A percentile compares a stretch with the other conserved stretches of the same genome.
Evolutionary conservation across 2,329 filamentous ascomycete species (phyloP).

Genomic region (Capronia americana): DNA sequence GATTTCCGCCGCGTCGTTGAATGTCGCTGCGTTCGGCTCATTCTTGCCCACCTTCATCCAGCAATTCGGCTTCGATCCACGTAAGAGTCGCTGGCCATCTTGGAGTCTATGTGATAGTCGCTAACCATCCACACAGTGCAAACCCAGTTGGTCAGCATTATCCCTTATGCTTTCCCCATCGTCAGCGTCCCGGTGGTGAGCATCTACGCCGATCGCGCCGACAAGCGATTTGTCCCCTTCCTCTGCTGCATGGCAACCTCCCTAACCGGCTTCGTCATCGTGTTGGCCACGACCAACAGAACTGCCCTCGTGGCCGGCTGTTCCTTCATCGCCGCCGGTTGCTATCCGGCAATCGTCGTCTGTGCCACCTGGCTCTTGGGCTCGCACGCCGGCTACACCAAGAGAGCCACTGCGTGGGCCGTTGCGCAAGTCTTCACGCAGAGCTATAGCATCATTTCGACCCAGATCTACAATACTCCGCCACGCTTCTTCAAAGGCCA

Average conservation of each 20-base stretch:
- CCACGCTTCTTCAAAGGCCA: slow-evolving; percentile 29
- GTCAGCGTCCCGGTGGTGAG: slow-evolving; percentile 13
- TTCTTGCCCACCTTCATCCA: slow-evolving; percentile 31
- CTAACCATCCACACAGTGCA: background rate
- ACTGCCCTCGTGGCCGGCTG: slow-evolving; percentile 13
- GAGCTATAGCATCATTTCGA: slow-evolving; percentile 24
- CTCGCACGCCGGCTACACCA: slow-evolving; percentile 26
- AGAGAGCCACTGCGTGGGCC: slow-evolving; percentile 25
- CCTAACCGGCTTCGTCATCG: slow-evolving; percentile 18
- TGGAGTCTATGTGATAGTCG: background rate
- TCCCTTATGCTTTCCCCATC: slow-evolving; percentile 25
- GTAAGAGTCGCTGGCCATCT: slow-evolving; percentile 12
- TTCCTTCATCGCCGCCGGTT: slow-evolving; percentile 21
- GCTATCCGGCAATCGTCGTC: slow-evolving; percentile 19
- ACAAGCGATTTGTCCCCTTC: slow-evolving; percentile 7
- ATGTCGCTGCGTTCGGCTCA: slow-evolving; percentile 20
- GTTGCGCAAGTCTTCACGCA: slow-evolving; percentile 19
- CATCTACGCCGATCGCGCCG: slow-evolving; percentile 16
- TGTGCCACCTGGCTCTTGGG: slow-evolving; percentile 18
- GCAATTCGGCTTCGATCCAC: slow-evolving; percentile 27
- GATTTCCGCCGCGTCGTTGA: slow-evolving; percentile 10
- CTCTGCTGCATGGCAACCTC: slow-evolving; percentile 8
- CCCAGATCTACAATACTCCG: slow-evolving; percentile 24
- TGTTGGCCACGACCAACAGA: slow-evolving; percentile 19
- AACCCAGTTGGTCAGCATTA: slow-evolving; percentile 25